Evolutionary conservation across 345 rosid genomes (phyloP), one percentile per base, ranked within the genome.

Genomic region (Alliaria petiolata): DNA sequence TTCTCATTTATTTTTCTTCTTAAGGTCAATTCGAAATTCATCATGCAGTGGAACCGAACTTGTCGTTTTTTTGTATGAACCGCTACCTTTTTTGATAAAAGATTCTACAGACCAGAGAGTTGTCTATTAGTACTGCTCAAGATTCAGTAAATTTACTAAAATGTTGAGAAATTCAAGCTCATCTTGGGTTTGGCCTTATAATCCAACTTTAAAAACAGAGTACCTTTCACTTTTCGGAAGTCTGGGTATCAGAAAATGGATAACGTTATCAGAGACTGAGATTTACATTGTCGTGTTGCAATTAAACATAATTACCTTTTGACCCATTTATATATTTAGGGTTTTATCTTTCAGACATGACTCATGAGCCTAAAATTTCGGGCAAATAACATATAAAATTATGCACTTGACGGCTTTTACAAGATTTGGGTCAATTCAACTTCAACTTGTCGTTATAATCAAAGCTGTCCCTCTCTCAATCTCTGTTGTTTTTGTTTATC

Each of bases 271-370:
- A 54, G 60, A 54, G 10, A 35, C 7, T 57, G n/a, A 4, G 49
- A 25, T 39, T 5, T 26, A 13, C 31, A 25, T 4, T 51, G 11
- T 8, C n/a, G 13, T 30, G 12, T 9, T 30, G 58, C 15, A 31
- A 31, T 16, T 54, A 33, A 53, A 15, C 8, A 7, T 45, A 46
- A 63, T 52, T 67, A 53, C 71, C 8, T 39, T 40, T 30, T 17
- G 16, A 67, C n/a, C 62, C 72, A 13, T 67, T 16, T 52, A 7
- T 12, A 7, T 12, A 67, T 17, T 42, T 67, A 67, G 71, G 71
- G 53, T 67, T 67, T 53, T 40, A 42, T 6, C 30, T 40, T 20
- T 30, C 13, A 67, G 42, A 67, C 44, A 67, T n/a, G n/a, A n/a
- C n/a, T n/a, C n/a, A n/a, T 30, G 62, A n/a, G 11, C 7, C 72